Evolutionary conservation across 139 green algal species (phyloP), one percentile per base, ranked within the genome.

Genomic region (Chlorella sp.): DNA sequence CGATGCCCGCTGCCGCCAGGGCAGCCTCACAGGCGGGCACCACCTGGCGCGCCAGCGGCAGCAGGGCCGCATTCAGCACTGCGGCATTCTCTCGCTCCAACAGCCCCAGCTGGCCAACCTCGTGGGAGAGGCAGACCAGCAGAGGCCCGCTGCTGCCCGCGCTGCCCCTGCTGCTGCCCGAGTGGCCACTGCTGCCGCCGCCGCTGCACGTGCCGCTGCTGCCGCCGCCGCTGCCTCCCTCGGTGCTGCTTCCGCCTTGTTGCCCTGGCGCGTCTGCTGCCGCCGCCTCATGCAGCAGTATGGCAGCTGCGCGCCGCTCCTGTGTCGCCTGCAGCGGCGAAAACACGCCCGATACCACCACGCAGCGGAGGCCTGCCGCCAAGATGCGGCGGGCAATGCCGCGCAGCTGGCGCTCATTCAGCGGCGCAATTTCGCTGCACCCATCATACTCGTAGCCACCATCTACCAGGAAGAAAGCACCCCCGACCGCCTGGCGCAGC

Each of bases 391-490:
- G 74, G 19, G 79, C 79, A 28, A 77, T 82, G 46, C 26, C 51
- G 3, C 40, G 68, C 13, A 90, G 73, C 26, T 89, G 74, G 32
- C 17, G 28, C 3, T 73, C 58, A 17, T 89, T 44, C 17, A 92
- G 17, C 6, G 62, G 44, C 32, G 60, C 69, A 19, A 89, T 87
- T 24, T 88, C 80, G 62, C n/a, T 76, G 16, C 48, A 32, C 32
- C 89, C 89, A 62, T 92, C 89, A 60, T 85, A 89, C 81, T 92
- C 89, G 38, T 69, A 88, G 2, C 89, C 89, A n/a, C 89, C 89
- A 88, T 73, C 30, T 2, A 34, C 28, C 14, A 77, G 36, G 38
- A 58, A 72, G 28, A 36, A 67, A 36, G 41, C 80, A 67, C 79
- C 80, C 5, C 51, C 62, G 13, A 90, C 56, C 8, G 24, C 22